Percentiles rank a stretch among this genome's conserved stretches.
phyloP scores from a whole-genome alignment of 257 asterid species.

The Solanum megistacrolobum region DNA sequence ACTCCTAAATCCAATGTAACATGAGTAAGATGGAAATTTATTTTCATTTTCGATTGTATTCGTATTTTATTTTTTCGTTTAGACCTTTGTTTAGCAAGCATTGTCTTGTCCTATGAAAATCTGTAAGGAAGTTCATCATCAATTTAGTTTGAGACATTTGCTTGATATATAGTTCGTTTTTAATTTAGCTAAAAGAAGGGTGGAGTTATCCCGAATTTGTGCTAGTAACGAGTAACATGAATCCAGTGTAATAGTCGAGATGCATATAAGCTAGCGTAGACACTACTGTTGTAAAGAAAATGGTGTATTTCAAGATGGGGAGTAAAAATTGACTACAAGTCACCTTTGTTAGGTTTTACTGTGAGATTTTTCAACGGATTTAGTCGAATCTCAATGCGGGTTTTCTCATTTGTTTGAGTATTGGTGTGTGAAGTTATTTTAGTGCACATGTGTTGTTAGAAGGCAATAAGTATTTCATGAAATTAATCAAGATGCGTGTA shows the following conservation, averaged over 20 bases:
- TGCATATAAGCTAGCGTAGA: accelerated
- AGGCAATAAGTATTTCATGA: accelerated
- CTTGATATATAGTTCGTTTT: not conserved
- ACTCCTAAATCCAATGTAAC: not conserved
- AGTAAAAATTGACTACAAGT: not conserved
- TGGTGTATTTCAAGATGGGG: not conserved
- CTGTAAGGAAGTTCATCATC: not conserved
- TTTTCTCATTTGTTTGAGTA: not conserved
- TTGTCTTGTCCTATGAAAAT: not conserved
- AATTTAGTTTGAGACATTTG: not conserved
- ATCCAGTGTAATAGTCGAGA: not conserved
- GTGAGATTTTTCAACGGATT: too few species aligned
- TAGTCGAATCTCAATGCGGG: not conserved
- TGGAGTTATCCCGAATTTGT: not conserved
- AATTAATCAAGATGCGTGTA: not conserved
- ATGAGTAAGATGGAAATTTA: not conserved
- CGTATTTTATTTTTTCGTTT: not conserved
- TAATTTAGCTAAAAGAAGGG: not conserved
- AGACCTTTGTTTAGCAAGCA: not conserved
- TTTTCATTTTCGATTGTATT: not conserved
- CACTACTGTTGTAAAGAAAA: too few species aligned
- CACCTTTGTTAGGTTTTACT: not conserved
- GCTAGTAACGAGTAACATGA: not conserved
- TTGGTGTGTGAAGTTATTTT: not conserved
- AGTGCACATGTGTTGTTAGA: not conserved